Evolutionary conservation across 2,329 filamentous ascomycete genomes (phyloP).

Genomic region (Ascochyta viciae-villosae): DNA sequence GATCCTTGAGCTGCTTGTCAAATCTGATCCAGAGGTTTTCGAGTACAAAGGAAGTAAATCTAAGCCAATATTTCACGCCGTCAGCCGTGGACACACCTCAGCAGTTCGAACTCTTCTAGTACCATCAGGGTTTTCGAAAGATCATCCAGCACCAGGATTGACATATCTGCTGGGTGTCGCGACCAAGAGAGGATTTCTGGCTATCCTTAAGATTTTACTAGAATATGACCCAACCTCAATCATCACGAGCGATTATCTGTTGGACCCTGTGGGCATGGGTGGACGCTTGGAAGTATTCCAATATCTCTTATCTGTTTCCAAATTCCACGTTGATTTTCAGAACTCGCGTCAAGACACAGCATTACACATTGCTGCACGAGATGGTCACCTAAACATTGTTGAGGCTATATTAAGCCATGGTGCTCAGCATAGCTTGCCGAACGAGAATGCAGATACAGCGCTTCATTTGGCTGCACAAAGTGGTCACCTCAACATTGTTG

Average conservation of each 20-base stretch:
- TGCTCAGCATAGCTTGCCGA: neutral
- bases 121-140: neutral
- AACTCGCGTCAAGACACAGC: fast-evolving
- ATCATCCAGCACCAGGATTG: no score
- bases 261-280: no score
- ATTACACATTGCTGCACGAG: neutral
- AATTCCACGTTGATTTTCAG: no score
- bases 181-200: neutral
- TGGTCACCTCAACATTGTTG: no score
- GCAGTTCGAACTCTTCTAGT: neutral
- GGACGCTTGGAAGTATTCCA: no score
- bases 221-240: neutral
- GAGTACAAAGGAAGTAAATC: fast-evolving
- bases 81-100: neutral
- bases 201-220: neutral
- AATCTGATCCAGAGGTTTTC: neutral
- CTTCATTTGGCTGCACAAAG: no score
- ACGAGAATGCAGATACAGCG: no score
- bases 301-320: no score
- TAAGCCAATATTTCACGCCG: neutral
- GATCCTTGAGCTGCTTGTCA: neutral
- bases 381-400: neutral
- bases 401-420: neutral
- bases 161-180: neutral
- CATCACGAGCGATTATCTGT: no score